Base-by-base conservation (phyloP, 805 yeast genomes). In the Hanseniaspora mollemarum region DNA sequence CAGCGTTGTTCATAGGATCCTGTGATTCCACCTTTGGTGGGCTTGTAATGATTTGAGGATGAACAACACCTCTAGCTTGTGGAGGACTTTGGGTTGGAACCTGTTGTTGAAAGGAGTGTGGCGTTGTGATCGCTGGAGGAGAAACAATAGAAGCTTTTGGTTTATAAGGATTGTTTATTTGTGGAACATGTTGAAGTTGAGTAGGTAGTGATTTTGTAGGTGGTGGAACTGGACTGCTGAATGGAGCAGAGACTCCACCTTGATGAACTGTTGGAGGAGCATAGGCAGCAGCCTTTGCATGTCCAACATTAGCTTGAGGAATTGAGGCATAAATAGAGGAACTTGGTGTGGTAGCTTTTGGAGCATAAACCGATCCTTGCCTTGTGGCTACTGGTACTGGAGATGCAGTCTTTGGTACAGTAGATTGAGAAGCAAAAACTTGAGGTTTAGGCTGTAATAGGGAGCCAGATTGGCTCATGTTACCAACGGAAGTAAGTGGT, bases 1-100 rank as follows among this genome's bases (percentile, higher is more conserved):
- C 70, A 40, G 71, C 68, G 43, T 40, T 48, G 37, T 48, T 48
- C 16, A 35, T 26, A 18, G 51, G 26, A 5, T 76, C 76, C 49
- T 64, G 65, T 52, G 71, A 73, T 37, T 53, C 55, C 9, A 48
- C 44, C n/a, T 53, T 57, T 57, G 56, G 57, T 24, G 61, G 64
- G 42, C 31, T 54, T 57, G 54, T 48, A 57, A 38, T 53, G n/a
- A 38, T 31, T 28, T 50, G 43, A 7, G 54, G 41, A n/a, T 44
- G 40, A 40, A 35, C 25, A 31, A 16, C 54, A 9, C 22, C 35
- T 48, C 41, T 48, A 53, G 5, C 59, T 56, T 4, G 61, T 2
- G 28, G 22, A 19, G 55, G 29, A 36, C 4, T 19, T 16, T n/a
- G 36, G 7, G 10, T 18, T 12, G 36, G 15, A n/a, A 8, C n/a